Percentiles rank a stretch among this genome's conserved stretches.
Conservation (phyloP, 805 yeast species). For the Wickerhamomyces queroliae region DNA sequence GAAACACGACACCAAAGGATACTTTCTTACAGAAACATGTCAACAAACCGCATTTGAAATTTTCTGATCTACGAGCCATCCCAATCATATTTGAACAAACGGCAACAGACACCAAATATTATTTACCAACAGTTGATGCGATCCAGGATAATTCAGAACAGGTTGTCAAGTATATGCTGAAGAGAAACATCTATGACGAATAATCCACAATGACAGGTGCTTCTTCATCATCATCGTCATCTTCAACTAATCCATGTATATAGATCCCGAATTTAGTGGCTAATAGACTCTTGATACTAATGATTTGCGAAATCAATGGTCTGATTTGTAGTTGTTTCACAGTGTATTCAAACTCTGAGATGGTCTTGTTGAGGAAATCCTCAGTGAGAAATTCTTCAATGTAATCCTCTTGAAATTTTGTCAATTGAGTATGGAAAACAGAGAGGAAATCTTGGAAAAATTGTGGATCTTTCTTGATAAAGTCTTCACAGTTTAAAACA, state of each 20-base stretch:
- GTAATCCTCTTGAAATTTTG: slow-evolving; percentile 37
- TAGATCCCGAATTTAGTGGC: slow-evolving; percentile 11
- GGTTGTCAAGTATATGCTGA: no score
- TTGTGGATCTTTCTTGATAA: slow-evolving; percentile 17
- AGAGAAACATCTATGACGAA: no score
- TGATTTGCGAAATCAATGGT: slow-evolving; percentile 10
- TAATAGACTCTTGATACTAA: slow-evolving; percentile 11
- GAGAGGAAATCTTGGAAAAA: slow-evolving; percentile 29
- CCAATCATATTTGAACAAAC: slow-evolving; percentile 16
- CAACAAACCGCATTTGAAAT: slow-evolving; percentile 12
- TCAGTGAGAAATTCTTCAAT: slow-evolving; percentile 26
- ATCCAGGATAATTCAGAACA: slow-evolving; percentile 1
- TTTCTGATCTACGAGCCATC: slow-evolving; percentile 7
- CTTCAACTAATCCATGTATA: slow-evolving; percentile 11
- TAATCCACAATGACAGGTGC: slow-evolving; percentile 19
- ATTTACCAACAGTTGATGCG: slow-evolving; percentile 8
- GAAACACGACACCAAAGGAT: slow-evolving; percentile 11
- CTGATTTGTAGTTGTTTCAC: slow-evolving; percentile 16
- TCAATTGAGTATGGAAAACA: slow-evolving; percentile 31
- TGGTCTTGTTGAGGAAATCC: slow-evolving; percentile 12
- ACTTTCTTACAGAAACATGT: neutral
- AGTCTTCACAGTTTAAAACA: slow-evolving; percentile 28
- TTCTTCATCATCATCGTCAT: slow-evolving; percentile 21
- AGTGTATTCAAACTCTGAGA: slow-evolving; percentile 21
- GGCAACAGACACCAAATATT: slow-evolving; percentile 7